Evolutionary conservation across 495 filamentous ascomycete species (phyloP), one percentile per base, ranked within the genome.

Genomic region (Paragyromitra xinjiangensis): DNA sequence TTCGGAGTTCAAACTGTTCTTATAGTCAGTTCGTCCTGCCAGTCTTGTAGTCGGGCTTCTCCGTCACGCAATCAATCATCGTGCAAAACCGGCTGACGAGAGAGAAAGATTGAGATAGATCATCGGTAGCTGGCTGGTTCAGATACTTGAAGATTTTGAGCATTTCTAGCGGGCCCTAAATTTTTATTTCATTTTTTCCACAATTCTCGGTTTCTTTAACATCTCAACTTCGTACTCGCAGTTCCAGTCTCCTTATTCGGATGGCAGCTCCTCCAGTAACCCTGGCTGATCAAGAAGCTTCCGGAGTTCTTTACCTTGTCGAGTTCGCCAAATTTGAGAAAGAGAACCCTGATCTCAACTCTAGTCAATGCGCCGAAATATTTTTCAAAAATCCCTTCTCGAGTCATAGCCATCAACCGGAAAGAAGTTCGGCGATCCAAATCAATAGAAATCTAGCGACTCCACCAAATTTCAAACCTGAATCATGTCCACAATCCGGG

Each of bases 221-320:
- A 5, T 63, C 37, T 39, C 26, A 39, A 39, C 26, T 37, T 34
- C 44, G 26, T 44, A 39, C 42, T 63, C 37, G n/a, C 58, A 69
- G 39, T 53, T 62, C 45, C 53, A 51, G 22, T 59, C 6, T 29
- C 14, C 45, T 39, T 26, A 63, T 58, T 8, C 42, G 61, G 75
- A 79, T 79, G 77, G 77, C 77, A 72, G 42, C 77, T 73, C 66
- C 45, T 34, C 75, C 55, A 63, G 73, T 70, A 45, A 53, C 45
- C 73, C 40, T 34, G 72, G 55, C 55, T 45, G 66, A 75, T 64
- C 73, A 76, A 44, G 73, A 51, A 59, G 58, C 68, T 34, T 40
- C 67, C 45, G 12, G 39, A 62, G 44, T 64, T 56, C 45, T 48
- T 58, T 64, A 67, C 39, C 61, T 79, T 22, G 51, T 71, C 42